These are phyloP conservation scores for Fusarium caatingaense DNA, from an alignment of 2,329 filamentous ascomycete genomes.

Conservation along the genomic window DNA sequence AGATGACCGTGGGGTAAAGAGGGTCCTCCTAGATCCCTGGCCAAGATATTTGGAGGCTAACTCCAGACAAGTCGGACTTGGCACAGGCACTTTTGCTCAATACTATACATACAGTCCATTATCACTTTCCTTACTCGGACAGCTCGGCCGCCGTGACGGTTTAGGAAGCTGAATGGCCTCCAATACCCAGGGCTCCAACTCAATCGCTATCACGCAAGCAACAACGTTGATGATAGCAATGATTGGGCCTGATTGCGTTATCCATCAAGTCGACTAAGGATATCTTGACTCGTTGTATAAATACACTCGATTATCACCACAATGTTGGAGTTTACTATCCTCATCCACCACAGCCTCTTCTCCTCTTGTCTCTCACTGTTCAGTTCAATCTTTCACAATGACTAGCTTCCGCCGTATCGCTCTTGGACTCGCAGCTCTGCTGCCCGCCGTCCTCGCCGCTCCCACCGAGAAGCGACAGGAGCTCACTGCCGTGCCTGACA, in stretches of 20 bases:
- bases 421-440: constrained; percentile 49
- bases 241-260: constrained; percentile 5
- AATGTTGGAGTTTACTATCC: constrained; percentile 17
- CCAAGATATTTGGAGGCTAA: constrained; percentile 24
- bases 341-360: constrained; percentile 20
- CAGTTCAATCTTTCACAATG: constrained; percentile 36
- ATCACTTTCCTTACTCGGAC: constrained; percentile 44
- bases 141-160: constrained; percentile 31
- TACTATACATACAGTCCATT: constrained; percentile 18
- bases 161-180: constrained; percentile 40
- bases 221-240: constrained; percentile 30
- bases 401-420: constrained; percentile 48
- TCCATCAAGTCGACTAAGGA: neutral
- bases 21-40: constrained; percentile 1
- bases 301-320: constrained; percentile 19
- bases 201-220: constrained; percentile 33
- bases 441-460: constrained; percentile 49
- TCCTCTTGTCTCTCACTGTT: constrained; percentile 8
- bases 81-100: constrained; percentile 30
- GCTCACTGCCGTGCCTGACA: constrained; percentile 31
- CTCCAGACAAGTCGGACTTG: constrained; percentile 22
- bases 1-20: constrained; percentile 6
- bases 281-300: constrained; percentile 23
- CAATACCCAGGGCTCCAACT: constrained; percentile 2
- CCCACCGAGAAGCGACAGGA: constrained; percentile 35